Conservation (phyloP, 768 basidiomycete species). For the Podaxis sp. region DNA sequence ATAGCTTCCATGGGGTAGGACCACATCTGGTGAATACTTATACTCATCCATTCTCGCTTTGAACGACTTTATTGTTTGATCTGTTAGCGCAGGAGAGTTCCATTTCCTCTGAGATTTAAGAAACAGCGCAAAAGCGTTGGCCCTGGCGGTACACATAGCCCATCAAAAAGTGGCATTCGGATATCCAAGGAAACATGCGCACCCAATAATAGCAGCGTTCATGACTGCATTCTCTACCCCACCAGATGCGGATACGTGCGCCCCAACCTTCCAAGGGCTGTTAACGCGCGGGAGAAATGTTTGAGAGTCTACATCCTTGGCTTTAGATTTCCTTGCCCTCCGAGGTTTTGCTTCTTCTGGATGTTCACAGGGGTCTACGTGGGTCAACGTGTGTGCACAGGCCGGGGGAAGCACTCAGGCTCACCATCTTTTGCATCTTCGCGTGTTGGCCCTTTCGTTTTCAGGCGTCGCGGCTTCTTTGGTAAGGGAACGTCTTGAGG, state of each 20-base stretch:
- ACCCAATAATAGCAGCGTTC: slow-evolving; percentile 75
- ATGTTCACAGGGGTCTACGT: background rate
- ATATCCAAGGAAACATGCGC: slow-evolving; percentile 15
- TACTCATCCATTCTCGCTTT: slow-evolving; percentile 57
- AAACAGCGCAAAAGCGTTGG: slow-evolving; percentile 83
- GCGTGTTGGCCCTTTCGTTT: background rate
- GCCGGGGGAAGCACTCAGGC: background rate
- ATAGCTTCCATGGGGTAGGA: slow-evolving; percentile 85
- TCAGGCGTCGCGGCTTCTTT: background rate
- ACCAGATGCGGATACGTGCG: slow-evolving; percentile 80
- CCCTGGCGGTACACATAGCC: slow-evolving; percentile 38
- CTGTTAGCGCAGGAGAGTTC: slow-evolving; percentile 58
- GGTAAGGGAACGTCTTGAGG: background rate
- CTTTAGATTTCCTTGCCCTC: slow-evolving; percentile 15
- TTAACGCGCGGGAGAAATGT: slow-evolving; percentile 29
- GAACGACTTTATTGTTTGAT: slow-evolving; percentile 53
- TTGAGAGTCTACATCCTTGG: slow-evolving; percentile 17
- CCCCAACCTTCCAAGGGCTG: slow-evolving; percentile 70
- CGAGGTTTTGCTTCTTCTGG: background rate
- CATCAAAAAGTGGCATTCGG: background rate
- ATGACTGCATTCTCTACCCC: slow-evolving; percentile 73
- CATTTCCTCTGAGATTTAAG: slow-evolving; percentile 85
- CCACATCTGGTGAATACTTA: slow-evolving; percentile 57
- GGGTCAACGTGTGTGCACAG: background rate
- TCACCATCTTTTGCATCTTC: background rate